Percentiles rank a stretch among this genome's conserved stretches.
Conservation (phyloP, 2,329 filamentous ascomycete species). For the Venturia nashicola region DNA sequence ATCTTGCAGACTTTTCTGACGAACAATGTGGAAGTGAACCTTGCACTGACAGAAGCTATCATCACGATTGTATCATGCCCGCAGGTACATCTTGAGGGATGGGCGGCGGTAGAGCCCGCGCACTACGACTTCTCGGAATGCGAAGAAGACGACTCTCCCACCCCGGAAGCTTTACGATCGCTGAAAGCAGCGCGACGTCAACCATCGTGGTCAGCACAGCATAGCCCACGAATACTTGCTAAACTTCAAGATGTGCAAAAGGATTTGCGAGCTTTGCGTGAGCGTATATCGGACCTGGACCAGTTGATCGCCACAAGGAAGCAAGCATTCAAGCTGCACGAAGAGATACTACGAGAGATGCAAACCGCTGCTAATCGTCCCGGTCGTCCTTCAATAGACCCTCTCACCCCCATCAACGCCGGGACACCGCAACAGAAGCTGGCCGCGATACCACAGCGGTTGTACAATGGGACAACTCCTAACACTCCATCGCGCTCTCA, state of each 20-base stretch:
- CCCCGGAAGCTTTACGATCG: constrained; percentile 19
- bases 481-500: constrained; percentile 21
- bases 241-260: constrained; percentile 28
- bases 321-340: constrained; percentile 35
- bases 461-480: constrained; percentile 10
- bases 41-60: constrained; percentile 74
- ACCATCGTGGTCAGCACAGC: constrained; percentile 24
- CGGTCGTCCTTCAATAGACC: background rate
- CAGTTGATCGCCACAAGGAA: constrained; percentile 36
- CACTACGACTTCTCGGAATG: constrained; percentile 22
- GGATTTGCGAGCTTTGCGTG: constrained; percentile 31
- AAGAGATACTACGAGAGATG: constrained; percentile 30
- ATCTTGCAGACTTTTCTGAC: constrained; percentile 71
- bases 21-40: constrained; percentile 83
- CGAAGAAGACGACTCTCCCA: constrained; percentile 13
- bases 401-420: background rate
- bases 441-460: constrained; percentile 3
- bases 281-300: constrained; percentile 33
- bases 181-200: constrained; percentile 23
- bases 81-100: constrained; percentile 77
- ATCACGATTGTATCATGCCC: constrained; percentile 75
- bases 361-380: constrained; percentile 16
- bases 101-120: constrained; percentile 63
- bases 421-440: background rate
- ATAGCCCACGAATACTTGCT: constrained; percentile 28